Percentiles rank a stretch among this genome's conserved stretches.
These are phyloP conservation scores for Benincasa hispida DNA, from an alignment of 306 rosid species.

Conservation along the genomic window DNA sequence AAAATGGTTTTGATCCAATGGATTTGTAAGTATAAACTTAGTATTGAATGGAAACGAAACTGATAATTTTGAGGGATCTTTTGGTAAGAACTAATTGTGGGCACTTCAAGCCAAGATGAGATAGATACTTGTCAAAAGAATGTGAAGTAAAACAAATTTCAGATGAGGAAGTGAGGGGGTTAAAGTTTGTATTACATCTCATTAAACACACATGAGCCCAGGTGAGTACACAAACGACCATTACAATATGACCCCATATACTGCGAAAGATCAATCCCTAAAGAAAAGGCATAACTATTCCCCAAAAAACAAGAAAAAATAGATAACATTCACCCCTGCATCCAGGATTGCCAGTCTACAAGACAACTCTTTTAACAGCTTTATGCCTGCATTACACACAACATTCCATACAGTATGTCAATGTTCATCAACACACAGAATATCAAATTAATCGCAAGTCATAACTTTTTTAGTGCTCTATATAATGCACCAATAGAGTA, in stretches of 20 bases:
- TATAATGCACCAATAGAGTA: neutral
- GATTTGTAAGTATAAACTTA: constrained; percentile 12
- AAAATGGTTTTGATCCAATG: constrained; percentile 25
- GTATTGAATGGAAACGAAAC: neutral
- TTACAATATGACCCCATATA: neutral
- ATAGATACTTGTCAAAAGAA: neutral
- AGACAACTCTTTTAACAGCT: constrained; percentile 19
- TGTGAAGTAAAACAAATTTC: neutral
- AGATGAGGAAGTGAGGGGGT: neutral
- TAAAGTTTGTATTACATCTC: constrained; percentile 1
- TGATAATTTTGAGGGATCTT: neutral
- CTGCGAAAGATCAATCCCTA: neutral
- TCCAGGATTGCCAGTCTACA: constrained; percentile 49
- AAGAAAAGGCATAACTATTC: neutral
- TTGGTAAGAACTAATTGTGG: neutral
- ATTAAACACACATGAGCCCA: neutral
- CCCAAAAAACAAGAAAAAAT: constrained; percentile 21
- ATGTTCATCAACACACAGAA: neutral
- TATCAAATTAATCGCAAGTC: neutral
- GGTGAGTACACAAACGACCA: neutral
- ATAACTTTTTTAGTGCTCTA: too few species aligned
- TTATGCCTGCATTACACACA: constrained; percentile 33
- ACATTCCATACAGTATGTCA: neutral
- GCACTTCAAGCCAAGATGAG: neutral
- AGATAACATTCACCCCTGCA: constrained; percentile 73